Conservation (phyloP, 306 rosid species). For the Cicer yamashitae region DNA sequence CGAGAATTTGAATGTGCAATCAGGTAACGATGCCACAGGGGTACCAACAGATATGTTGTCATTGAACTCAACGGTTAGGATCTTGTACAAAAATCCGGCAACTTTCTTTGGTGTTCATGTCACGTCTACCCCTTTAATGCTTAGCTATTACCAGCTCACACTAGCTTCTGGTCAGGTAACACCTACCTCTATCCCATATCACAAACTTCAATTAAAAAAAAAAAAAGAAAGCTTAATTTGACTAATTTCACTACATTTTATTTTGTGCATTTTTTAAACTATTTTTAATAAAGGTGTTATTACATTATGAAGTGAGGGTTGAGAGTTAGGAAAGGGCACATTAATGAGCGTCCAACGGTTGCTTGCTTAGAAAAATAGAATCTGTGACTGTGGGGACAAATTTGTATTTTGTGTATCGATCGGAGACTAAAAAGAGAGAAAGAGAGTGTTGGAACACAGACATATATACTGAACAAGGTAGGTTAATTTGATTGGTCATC, state of each 20-base stretch:
- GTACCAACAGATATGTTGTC: slow-evolving; percentile 86
- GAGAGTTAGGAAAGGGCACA: not conserved
- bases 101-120: slow-evolving; percentile 93
- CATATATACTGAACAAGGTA: not conserved
- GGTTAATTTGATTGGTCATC: slow-evolving; percentile 26
- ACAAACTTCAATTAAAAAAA: no score
- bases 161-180: slow-evolving; percentile 86
- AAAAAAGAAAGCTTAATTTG: no score
- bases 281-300: not conserved
- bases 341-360: slow-evolving; percentile 21
- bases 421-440: not conserved
- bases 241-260: no score
- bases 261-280: no score
- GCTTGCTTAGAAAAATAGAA: not conserved
- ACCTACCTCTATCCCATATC: not conserved
- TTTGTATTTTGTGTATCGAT: not conserved
- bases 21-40: slow-evolving; percentile 76
- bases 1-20: slow-evolving; percentile 72
- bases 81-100: slow-evolving; percentile 69
- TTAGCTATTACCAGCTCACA: slow-evolving; percentile 67
- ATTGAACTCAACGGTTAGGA: slow-evolving; percentile 84
- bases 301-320: not conserved
- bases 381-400: slow-evolving; percentile 13
- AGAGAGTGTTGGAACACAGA: not conserved
- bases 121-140: slow-evolving; percentile 71